Evolutionary conservation across 2,329 filamentous ascomycete species (phyloP), one percentile per base, ranked within the genome.

Genomic region (Diplocarpon rosae): DNA sequence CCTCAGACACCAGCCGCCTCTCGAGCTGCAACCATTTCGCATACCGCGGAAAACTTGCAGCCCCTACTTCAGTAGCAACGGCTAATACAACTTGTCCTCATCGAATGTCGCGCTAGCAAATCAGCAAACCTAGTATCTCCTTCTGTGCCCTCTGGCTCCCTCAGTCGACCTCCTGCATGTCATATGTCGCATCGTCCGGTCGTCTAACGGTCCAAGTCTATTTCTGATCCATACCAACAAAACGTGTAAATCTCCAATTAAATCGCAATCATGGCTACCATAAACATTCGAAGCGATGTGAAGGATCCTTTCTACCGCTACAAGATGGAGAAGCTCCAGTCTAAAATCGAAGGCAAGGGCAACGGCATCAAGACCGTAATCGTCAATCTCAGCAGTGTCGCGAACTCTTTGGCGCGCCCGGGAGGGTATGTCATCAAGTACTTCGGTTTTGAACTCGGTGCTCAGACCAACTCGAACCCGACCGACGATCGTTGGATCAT

Each of bases 301-400:
- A 83, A 83, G 75, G 92, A 98, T 72, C 84, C 84, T 71, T 98
- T 95, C 80, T 98, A 98, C 74, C 92, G 92, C 68, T 98, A 98
- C 82, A 98, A 98, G 80, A 98, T 98, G 92, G 92, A 96, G 73
- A 83, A 81, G 60, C 74, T 98, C 65, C 87, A 94, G 75, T 95
- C 92, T 67, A 98, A 98, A 77, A 93, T 98, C 61, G 92, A 98
- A 72, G 92, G 92, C 70, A 98, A 98, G 71, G 92, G 92, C 58
- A 98, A 98, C 72, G 92, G 92, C 64, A 98, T 98, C 80, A 98
- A 98, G 76, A 98, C 76, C 60, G 92, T 98, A 62, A 83, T 98
- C 59, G 87, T 94, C 76, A 98, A 98, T 69, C 71, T 98, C 64
- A 86, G 81, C 75, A 93, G 85, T 64, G 88, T 98, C 58, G 89